Percentiles rank a stretch among this genome's conserved stretches.
phyloP scores from a whole-genome alignment of 108 stramenopile species.

The Cylindrotheca closterium region DNA sequence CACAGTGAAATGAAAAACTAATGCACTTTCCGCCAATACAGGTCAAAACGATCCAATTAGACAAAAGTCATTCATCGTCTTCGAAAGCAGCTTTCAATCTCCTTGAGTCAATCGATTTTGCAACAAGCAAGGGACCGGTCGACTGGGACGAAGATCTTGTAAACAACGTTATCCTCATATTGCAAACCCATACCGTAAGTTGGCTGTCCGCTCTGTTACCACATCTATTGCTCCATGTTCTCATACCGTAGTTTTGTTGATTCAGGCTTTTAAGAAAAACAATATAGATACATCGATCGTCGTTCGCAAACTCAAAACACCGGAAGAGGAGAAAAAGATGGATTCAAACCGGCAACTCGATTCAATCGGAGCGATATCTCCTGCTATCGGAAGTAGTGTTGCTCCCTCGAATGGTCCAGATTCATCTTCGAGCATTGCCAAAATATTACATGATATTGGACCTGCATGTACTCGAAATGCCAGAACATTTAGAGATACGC shows the following conservation, averaged over 20 bases:
- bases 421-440: slow-evolving; percentile 52
- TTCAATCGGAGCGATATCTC: slow-evolving; percentile 23
- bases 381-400: slow-evolving; percentile 36
- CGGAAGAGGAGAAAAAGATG: slow-evolving; percentile 13
- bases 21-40: neutral
- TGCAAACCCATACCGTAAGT: slow-evolving; percentile 37
- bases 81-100: slow-evolving; percentile 23
- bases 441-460: slow-evolving; percentile 83
- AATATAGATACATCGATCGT: slow-evolving; percentile 5
- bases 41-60: slow-evolving; percentile 16
- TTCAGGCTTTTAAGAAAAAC: slow-evolving; percentile 5
- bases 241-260: neutral
- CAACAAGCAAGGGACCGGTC: slow-evolving; percentile 15
- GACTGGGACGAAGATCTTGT: slow-evolving; percentile 31
- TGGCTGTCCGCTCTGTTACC: neutral
- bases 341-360: slow-evolving; percentile 13
- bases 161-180: slow-evolving; percentile 22
- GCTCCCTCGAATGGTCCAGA: slow-evolving; percentile 36
- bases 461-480: slow-evolving; percentile 76
- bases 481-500: slow-evolving; percentile 72
- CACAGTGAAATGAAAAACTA: no score
- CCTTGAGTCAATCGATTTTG: slow-evolving; percentile 17
- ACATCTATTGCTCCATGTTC: neutral
- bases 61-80: slow-evolving; percentile 8
- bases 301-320: slow-evolving; percentile 13